These are phyloP conservation scores for Leishmania arabica DNA, from an alignment of 208 protist species.

Conservation along the genomic window DNA sequence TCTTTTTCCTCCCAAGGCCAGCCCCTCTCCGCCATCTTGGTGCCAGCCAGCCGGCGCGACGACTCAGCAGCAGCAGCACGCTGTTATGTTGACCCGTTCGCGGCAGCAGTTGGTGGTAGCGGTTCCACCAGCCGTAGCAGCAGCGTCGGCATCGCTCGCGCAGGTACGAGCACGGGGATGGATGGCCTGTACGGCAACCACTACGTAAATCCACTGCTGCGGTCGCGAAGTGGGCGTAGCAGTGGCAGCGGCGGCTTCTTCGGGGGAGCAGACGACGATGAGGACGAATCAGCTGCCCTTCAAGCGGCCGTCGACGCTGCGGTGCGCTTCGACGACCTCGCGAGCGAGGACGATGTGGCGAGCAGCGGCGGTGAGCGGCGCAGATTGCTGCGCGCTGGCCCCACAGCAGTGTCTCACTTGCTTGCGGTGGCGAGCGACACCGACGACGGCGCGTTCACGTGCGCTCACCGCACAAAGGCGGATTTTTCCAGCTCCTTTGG, in stretches of 20 bases:
- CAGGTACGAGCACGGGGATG: neutral
- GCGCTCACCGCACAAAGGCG: neutral
- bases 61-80: neutral
- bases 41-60: neutral
- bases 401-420: neutral
- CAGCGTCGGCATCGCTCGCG: neutral
- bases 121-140: neutral
- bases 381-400: too few relatives aligned
- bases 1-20: neutral
- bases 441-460: neutral
- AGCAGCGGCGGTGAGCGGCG: neutral
- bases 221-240: neutral
- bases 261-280: conserved; percentile 1
- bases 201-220: neutral
- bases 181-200: neutral
- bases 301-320: conserved; percentile 20
- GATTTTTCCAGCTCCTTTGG: neutral
- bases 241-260: neutral
- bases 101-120: neutral
- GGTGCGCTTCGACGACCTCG: conserved; percentile 16
- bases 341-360: conserved; percentile 11
- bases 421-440: neutral
- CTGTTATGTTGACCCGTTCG: neutral
- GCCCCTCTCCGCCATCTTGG: neutral
- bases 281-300: neutral